A percentile compares a stretch with the other conserved stretches of the same genome.
Evolutionary conservation across 2,329 filamentous ascomycete species (phyloP).

Genomic region (Fusarium fracticaudum): DNA sequence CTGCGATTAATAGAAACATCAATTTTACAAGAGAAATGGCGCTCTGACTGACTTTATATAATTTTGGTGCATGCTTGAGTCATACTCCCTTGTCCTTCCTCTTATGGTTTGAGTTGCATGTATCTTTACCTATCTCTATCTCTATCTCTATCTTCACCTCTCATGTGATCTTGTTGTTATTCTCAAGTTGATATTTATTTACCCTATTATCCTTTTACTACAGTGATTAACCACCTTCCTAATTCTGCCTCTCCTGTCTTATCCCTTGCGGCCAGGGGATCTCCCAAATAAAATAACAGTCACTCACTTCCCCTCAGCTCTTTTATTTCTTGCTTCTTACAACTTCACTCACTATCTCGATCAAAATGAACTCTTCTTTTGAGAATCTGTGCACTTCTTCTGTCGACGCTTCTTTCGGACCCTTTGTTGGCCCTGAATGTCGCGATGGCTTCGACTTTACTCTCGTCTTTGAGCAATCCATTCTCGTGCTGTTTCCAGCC

Average conservation of each 20-base stretch:
- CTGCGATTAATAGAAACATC: neutral
- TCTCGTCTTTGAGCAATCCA: constrained; percentile 55
- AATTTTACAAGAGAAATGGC: neutral
- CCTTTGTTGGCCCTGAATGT: constrained; percentile 41
- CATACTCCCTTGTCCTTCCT: neutral
- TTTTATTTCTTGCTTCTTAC: too few relatives aligned
- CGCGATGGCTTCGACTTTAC: constrained; percentile 60
- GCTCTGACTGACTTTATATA: constrained; percentile 9
- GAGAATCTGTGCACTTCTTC: constrained; percentile 27
- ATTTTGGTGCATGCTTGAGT: constrained; percentile 3
- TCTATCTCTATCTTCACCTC: neutral
- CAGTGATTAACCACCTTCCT: constrained; percentile 32
- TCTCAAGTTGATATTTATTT: neutral
- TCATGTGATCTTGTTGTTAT: neutral
- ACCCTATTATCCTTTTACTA: neutral
- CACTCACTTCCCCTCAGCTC: neutral
- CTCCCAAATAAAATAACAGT: neutral
- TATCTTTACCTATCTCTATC: too few relatives aligned
- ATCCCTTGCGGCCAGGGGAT: neutral
- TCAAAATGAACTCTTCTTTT: constrained; percentile 38
- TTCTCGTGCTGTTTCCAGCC: constrained; percentile 47
- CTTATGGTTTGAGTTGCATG: neutral
- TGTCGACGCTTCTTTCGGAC: constrained; percentile 42
- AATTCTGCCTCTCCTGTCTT: neutral
- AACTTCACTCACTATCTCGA: neutral